Base-by-base conservation (phyloP, 225 moss, liverwort and hornwort species). In the Straminergon stramineum region DNA sequence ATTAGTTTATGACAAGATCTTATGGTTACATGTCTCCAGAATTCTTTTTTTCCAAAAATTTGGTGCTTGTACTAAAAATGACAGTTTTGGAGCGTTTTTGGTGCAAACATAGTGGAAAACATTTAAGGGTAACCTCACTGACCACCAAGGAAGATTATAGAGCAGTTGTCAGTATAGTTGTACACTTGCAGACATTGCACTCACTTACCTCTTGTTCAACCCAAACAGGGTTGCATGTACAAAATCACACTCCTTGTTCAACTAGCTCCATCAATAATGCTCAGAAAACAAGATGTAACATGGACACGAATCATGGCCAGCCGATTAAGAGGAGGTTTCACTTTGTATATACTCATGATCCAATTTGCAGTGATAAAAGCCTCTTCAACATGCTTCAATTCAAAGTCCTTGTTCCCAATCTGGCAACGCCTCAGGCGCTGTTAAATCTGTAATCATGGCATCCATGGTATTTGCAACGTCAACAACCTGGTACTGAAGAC, bases 341-440 rank as follows among this genome's bases (percentile, higher is more conserved):
- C 97, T 97, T 97, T 99, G 91, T 96, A 99, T 71, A 99, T 95
- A 85, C 97, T 95, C 84, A 97, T 97, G 78, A 99, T 99, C 99
- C 99, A 97, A 83, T 99, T 99, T 7, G 95, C 93, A 37, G 97
- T 97, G 41, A 97, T 99, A 89, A 97, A 99, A 39, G 99, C 97
- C 90, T 99, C 97, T 90, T 99, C 97, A 66, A 97, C 91, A 56
- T 95, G 95, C 90, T 94, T 94, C 79, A 99, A 93, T 67, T 97
- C 95, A 14, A 99, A 63, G 58, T 97, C 91, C 91, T 97, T 99
- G 91, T 97, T 97, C 48, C 97, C 97, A 90, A 99, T 99, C 92
- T 99, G n/a, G n/a, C 99, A 85, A 93, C 93, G 52, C 95, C 96
- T 55, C 99, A 92, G 45, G 99, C 99, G 75, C 97, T 95, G 89